Evolutionary conservation across 108 stramenopile genomes (phyloP).

Genomic region (Cyclostephanos tholiformis): DNA sequence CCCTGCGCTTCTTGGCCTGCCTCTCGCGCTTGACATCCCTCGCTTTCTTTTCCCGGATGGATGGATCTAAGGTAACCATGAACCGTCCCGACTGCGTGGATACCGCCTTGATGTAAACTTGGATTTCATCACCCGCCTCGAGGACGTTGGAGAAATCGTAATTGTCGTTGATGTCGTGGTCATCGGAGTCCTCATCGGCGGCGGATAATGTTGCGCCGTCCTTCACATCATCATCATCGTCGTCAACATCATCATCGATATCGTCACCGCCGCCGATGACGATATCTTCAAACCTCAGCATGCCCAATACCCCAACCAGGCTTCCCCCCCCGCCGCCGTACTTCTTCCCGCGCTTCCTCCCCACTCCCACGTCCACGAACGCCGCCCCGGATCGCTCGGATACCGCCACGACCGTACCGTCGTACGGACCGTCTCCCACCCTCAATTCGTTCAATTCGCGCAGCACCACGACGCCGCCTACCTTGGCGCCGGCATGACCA

Average conservation of each 20-base stretch:
- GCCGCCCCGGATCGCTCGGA: slow-evolving; percentile 58
- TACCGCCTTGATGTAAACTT: slow-evolving; percentile 74
- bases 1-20: slow-evolving; percentile 48
- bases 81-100: slow-evolving; percentile 76
- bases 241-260: neutral
- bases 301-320: slow-evolving; percentile 59
- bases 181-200: slow-evolving; percentile 3
- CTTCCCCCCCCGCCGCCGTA: slow-evolving; percentile 38
- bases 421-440: slow-evolving; percentile 73
- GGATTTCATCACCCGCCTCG: slow-evolving; percentile 63
- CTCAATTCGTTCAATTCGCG: slow-evolving; percentile 44
- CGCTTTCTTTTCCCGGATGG: slow-evolving; percentile 59
- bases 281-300: slow-evolving; percentile 67
- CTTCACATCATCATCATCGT: neutral
- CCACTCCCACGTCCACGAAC: slow-evolving; percentile 78
- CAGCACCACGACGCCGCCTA: slow-evolving; percentile 23
- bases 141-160: slow-evolving; percentile 9
- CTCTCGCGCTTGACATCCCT: slow-evolving; percentile 58
- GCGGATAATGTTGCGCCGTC: neutral
- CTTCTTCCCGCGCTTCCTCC: slow-evolving; percentile 47
- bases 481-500: neutral
- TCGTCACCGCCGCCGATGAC: neutral
- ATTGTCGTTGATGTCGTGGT: slow-evolving; percentile 18
- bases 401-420: slow-evolving; percentile 72
- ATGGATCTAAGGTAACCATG: slow-evolving; percentile 66